A percentile compares a stretch with the other conserved stretches of the same genome.
Evolutionary conservation across 2,329 filamentous ascomycete species (phyloP).

Genomic region (Leptographium flavum): DNA sequence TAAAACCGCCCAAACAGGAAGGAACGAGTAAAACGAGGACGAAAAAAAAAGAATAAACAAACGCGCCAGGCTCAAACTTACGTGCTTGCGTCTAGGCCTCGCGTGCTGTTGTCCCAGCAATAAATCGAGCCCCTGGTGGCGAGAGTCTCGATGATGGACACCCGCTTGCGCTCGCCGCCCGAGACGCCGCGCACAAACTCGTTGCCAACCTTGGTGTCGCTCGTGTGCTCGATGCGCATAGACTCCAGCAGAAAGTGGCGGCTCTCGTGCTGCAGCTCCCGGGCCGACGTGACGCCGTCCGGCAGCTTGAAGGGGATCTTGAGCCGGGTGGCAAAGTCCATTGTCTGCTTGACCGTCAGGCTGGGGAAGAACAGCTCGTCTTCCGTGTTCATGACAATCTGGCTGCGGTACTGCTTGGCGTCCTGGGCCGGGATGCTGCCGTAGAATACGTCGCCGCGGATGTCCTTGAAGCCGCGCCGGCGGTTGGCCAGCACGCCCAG

Average conservation of each 20-base stretch:
- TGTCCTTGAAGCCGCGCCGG: conserved; percentile 46
- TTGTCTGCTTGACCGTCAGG: conserved; percentile 50
- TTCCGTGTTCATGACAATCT: conserved; percentile 48
- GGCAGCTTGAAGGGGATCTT: conserved; percentile 39
- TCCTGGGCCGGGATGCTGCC: conserved; percentile 30
- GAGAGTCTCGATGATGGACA: conserved; percentile 60
- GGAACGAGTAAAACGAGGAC: too few relatives aligned
- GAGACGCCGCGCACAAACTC: conserved; percentile 47
- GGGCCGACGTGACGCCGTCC: conserved; percentile 22
- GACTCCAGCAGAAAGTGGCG: conserved; percentile 42
- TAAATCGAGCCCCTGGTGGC: conserved; percentile 43
- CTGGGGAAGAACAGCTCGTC: conserved; percentile 54
- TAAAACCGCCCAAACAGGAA: too few relatives aligned
- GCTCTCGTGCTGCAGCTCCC: conserved; percentile 30
- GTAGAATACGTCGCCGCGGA: conserved; percentile 52
- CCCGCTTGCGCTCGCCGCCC: conserved; percentile 57
- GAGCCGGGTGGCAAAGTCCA: conserved; percentile 49
- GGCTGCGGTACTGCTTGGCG: conserved; percentile 24
- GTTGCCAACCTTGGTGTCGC: conserved; percentile 54
- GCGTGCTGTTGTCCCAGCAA: conserved; percentile 60
- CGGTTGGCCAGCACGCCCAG: conserved; percentile 54
- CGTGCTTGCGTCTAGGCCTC: conserved; percentile 48
- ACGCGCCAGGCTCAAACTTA: too few relatives aligned
- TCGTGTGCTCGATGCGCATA: conserved; percentile 47
- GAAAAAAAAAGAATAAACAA: too few relatives aligned